Evolutionary conservation across 208 protist genomes (phyloP), one percentile per base, ranked within the genome.

Genomic region (Angomonas ambiguus): DNA sequence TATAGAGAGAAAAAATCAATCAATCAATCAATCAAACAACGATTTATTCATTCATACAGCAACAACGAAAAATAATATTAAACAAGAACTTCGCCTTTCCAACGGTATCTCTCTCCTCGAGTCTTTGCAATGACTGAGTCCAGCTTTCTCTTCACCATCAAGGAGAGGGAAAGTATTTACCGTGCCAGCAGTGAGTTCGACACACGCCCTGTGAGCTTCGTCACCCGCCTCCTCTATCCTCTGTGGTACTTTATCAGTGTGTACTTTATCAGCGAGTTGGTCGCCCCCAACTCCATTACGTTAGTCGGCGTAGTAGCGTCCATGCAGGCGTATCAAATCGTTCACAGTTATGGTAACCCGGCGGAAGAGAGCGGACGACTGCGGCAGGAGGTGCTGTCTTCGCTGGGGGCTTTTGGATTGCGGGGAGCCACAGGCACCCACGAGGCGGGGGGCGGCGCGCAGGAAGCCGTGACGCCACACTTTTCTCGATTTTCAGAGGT

Each of bases 201-300:
- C 60, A 92, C 85, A 0, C 80, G 80, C 13, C 88, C 88, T 0
- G 76, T 73, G 24, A 91, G 85, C 71, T 79, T 94, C 51, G 81
- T 94, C 1, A 92, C 88, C 0, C 80, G 82, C n/a, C 32, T 89
- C 11, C 84, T 90, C 24, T 56, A 69, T 42, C 83, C 83, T 2
- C 48, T 94, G 8, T 95, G 88, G 89, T 27, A 62, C 6, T 61
- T 71, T 22, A 74, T 97, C 51, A 88, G 76, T 67, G 35, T 31
- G 4, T 62, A 76, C 33, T 41, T 88, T 16, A 67, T 96, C 27
- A 81, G 83, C 8, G 87, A 91, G n/a, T 77, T 75, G n/a, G 88
- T 97, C 16, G 93, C 93, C 1, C 93, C 93, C 5, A 97, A 97
- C 62, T 80, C 92, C 20, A 91, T 97, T 74, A 95, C 93, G 20